These are phyloP conservation scores for Kluyveromyces dobzhanskii DNA, from an alignment of 805 yeast genomes.

Conservation along the genomic window DNA sequence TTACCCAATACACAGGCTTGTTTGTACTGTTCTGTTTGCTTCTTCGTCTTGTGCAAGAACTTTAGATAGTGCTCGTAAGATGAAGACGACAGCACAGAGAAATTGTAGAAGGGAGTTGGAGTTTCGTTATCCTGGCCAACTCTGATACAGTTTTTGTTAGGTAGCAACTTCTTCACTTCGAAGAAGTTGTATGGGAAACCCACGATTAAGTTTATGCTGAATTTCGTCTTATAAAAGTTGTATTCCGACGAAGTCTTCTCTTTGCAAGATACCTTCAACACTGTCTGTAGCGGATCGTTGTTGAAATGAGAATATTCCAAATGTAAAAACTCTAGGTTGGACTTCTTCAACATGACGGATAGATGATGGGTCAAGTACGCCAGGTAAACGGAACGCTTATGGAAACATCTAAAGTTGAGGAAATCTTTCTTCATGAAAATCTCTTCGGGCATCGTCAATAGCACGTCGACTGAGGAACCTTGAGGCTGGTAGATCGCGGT, in stretches of 20 bases:
- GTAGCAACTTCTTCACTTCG: slow-evolving; percentile 66
- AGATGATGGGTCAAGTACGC: slow-evolving; percentile 69
- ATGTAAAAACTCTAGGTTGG: slow-evolving; percentile 38
- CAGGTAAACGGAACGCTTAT: slow-evolving; percentile 81
- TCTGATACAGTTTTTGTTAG: slow-evolving; percentile 76
- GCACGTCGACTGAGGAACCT: slow-evolving; percentile 67
- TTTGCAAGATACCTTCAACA: slow-evolving; percentile 50
- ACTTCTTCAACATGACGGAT: slow-evolving; percentile 42
- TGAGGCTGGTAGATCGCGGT: slow-evolving; percentile 62
- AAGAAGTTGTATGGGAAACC: slow-evolving; percentile 68
- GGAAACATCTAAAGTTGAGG: slow-evolving; percentile 79
- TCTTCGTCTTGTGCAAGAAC: slow-evolving; percentile 66
- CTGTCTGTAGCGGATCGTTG: slow-evolving; percentile 72
- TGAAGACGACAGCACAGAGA: slow-evolving; percentile 64
- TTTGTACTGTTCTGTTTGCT: slow-evolving; percentile 68
- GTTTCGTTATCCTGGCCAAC: slow-evolving; percentile 46
- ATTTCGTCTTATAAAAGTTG: slow-evolving; percentile 62
- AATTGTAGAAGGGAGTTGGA: slow-evolving; percentile 84
- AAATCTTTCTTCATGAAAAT: slow-evolving; percentile 82
- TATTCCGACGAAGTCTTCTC: slow-evolving; percentile 26
- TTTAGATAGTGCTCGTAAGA: slow-evolving; percentile 63
- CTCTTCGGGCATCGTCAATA: slow-evolving; percentile 70
- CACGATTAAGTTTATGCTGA: slow-evolving; percentile 61
- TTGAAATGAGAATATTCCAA: slow-evolving; percentile 63
- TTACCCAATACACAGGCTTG: slow-evolving; percentile 85